Percentiles rank a stretch among this genome's conserved stretches.
Evolutionary conservation across 768 basidiomycete genomes (phyloP).

Genomic region (Auriscalpium microsporum): DNA sequence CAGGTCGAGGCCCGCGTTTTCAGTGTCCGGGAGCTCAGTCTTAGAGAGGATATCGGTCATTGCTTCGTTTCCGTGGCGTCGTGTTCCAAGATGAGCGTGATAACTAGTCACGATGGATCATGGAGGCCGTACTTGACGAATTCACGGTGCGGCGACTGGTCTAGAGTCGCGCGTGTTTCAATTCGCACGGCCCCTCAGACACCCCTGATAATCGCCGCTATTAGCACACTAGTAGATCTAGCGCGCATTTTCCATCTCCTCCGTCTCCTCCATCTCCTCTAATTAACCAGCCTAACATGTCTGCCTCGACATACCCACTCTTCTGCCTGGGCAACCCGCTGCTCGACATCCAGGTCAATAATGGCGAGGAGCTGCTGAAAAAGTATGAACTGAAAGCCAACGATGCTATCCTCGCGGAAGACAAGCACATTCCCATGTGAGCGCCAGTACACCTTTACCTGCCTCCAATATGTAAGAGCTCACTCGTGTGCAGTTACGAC

Average conservation of each 20-base stretch:
- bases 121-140: too few species aligned
- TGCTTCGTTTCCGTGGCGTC: too few species aligned
- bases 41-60: too few species aligned
- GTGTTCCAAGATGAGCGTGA: too few species aligned
- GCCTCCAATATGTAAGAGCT: background rate
- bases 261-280: background rate
- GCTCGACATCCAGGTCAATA: conserved; percentile 88
- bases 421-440: conserved; percentile 72
- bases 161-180: too few species aligned
- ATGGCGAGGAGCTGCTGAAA: conserved; percentile 75
- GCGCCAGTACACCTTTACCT: conserved; percentile 16
- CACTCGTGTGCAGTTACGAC: conserved; percentile 56
- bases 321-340: conserved; percentile 95
- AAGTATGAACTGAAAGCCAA: conserved; percentile 91
- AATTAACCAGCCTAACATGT: conserved; percentile 20
- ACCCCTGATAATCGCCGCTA: too few species aligned
- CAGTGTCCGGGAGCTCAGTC: too few species aligned
- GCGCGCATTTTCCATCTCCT: background rate
- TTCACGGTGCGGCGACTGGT: too few species aligned
- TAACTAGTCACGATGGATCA: too few species aligned
- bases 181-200: too few species aligned
- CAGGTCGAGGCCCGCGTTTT: too few species aligned
- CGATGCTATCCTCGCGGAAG: conserved; percentile 91
- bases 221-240: too few species aligned
- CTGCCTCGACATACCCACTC: conserved; percentile 46